Conservation (phyloP, 2,329 filamentous ascomycete species). For the Colletotrichum incanum region DNA sequence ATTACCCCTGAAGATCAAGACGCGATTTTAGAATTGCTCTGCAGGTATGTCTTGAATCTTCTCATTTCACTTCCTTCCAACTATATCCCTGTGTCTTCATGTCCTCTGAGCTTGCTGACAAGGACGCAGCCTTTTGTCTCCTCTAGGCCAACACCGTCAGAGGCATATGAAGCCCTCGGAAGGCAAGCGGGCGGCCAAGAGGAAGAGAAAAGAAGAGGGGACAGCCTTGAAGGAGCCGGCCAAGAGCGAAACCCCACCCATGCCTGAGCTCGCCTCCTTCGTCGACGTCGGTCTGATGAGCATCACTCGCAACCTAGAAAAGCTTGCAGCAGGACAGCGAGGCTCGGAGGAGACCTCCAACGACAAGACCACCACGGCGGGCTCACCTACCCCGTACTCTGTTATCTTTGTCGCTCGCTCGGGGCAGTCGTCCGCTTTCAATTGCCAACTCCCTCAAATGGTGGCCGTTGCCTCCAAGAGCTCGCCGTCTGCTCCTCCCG, state of each 20-base stretch:
- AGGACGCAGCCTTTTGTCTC: slow-evolving; percentile 69
- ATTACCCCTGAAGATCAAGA: slow-evolving; percentile 73
- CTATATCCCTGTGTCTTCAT: neutral
- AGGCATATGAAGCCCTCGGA: slow-evolving; percentile 70
- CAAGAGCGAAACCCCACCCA: slow-evolving; percentile 52
- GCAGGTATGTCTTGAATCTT: slow-evolving; percentile 64
- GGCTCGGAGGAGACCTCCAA: slow-evolving; percentile 56
- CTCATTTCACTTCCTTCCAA: neutral
- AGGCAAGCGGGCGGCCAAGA: slow-evolving; percentile 72
- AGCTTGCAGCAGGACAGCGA: slow-evolving; percentile 15
- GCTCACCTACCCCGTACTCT: slow-evolving; percentile 56
- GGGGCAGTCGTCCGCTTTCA: slow-evolving; percentile 71
- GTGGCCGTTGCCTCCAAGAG: slow-evolving; percentile 65
- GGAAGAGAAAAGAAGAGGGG: slow-evolving; percentile 60
- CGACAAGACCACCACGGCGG: neutral
- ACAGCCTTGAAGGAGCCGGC: slow-evolving; percentile 42
- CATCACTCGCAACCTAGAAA: slow-evolving; percentile 71
- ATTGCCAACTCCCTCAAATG: slow-evolving; percentile 73
- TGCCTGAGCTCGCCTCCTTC: slow-evolving; percentile 68
- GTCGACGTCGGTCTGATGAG: slow-evolving; percentile 77
- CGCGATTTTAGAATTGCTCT: slow-evolving; percentile 76
- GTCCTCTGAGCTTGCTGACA: neutral
- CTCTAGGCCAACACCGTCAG: slow-evolving; percentile 74
- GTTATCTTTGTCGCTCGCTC: slow-evolving; percentile 73
- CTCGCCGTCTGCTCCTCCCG: slow-evolving; percentile 56